These are phyloP conservation scores for Zygosaccharomyces pseudobailii DNA, from an alignment of 1,139 yeast species.

Conservation along the genomic window DNA sequence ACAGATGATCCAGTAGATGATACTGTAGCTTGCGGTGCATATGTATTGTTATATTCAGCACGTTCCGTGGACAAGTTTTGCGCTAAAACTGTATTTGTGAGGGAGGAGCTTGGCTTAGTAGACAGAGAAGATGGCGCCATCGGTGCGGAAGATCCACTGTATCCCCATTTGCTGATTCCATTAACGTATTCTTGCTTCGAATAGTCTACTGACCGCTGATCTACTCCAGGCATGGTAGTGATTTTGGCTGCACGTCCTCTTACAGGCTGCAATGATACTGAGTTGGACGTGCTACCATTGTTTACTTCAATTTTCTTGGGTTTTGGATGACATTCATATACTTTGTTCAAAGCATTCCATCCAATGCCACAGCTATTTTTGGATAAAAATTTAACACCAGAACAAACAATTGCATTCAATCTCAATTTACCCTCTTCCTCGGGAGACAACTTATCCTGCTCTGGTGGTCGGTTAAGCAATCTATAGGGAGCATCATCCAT, in stretches of 20 bases:
- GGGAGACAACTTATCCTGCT: slow-evolving; percentile 21
- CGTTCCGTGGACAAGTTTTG: not conserved
- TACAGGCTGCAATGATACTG: not conserved
- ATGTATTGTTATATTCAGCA: not conserved
- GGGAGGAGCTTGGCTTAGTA: slow-evolving; percentile 23
- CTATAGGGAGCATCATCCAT: slow-evolving; percentile 30
- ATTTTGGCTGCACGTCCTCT: not conserved
- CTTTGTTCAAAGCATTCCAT: slow-evolving; percentile 26
- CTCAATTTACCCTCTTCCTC: slow-evolving; percentile 37
- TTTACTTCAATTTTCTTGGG: not conserved
- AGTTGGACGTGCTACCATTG: not conserved
- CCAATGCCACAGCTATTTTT: slow-evolving; percentile 35
- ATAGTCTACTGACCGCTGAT: slow-evolving; percentile 5
- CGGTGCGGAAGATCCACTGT: slow-evolving; percentile 34
- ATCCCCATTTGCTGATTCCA: slow-evolving; percentile 17
- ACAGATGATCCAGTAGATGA: not conserved
- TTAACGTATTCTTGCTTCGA: not conserved
- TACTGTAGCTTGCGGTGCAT: not conserved
- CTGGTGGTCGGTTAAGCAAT: slow-evolving; percentile 27
- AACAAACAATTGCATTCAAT: slow-evolving; percentile 36
- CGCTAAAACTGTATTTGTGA: slow-evolving; percentile 4
- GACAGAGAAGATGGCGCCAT: slow-evolving; percentile 27
- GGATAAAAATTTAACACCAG: slow-evolving; percentile 34
- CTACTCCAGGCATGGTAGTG: slow-evolving; percentile 4
- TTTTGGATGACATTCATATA: slow-evolving; percentile 1